Percentiles rank a stretch among this genome's conserved stretches.
Evolutionary conservation across 2,329 filamentous ascomycete genomes (phyloP).

Genomic region (Malbranchea cinnamomea): DNA sequence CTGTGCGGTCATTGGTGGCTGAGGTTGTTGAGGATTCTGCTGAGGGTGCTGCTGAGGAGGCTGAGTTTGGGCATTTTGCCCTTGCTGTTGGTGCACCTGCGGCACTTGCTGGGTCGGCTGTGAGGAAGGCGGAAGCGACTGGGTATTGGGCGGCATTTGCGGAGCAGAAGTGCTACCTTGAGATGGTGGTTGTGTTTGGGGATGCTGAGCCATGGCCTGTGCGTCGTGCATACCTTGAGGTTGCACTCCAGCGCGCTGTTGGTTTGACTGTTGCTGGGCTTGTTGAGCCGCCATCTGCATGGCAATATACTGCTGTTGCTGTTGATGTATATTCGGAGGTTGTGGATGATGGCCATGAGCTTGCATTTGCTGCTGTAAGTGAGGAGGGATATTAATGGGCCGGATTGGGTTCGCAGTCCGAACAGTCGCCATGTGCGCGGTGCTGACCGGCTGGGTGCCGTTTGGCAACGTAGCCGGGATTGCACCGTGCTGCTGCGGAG

Average conservation of each 20-base stretch:
- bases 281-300: slow-evolving; percentile 18
- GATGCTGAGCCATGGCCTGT: slow-evolving; percentile 28
- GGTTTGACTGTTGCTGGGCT: slow-evolving; percentile 15
- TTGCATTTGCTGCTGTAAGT: slow-evolving; percentile 26
- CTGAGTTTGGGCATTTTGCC: slow-evolving; percentile 14
- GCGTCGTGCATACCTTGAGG: slow-evolving; percentile 28
- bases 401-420: slow-evolving; percentile 27
- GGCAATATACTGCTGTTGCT: slow-evolving; percentile 23
- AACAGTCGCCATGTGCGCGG: slow-evolving; percentile 30
- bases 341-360: slow-evolving; percentile 20
- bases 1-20: slow-evolving; percentile 24
- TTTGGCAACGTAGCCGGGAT: slow-evolving; percentile 27
- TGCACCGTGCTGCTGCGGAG: slow-evolving; percentile 15
- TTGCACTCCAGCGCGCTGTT: slow-evolving; percentile 26
- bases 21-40: too few relatives aligned
- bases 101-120: slow-evolving; percentile 17
- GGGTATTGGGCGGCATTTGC: slow-evolving; percentile 16
- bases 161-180: slow-evolving; percentile 25
- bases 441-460: slow-evolving; percentile 25
- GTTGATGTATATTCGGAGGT: slow-evolving; percentile 29
- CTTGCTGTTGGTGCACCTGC: slow-evolving; percentile 24
- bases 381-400: slow-evolving; percentile 24
- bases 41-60: slow-evolving; percentile 18
- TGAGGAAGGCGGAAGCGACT: slow-evolving; percentile 18
- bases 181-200: slow-evolving; percentile 26